Conservation (phyloP, 192 early-diverging fungal species). For the Mortierella antarctica region DNA sequence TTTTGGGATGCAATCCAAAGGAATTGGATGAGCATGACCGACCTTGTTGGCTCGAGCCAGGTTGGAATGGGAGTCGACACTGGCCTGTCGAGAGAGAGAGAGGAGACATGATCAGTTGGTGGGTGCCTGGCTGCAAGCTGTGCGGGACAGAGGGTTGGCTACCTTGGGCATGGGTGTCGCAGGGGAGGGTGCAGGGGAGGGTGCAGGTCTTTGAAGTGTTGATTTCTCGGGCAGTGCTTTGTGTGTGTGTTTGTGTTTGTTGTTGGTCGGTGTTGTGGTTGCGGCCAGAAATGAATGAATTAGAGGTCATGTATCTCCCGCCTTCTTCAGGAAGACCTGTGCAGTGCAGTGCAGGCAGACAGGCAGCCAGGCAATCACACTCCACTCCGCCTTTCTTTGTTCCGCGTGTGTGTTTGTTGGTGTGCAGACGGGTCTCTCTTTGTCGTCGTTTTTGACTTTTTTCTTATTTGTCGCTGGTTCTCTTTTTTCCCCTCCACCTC, state of each 20-base stretch:
- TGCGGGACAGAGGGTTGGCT: background rate
- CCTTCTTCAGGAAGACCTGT: too few relatives aligned
- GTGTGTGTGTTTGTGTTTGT: too few relatives aligned
- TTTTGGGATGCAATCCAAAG: background rate
- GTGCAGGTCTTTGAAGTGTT: background rate
- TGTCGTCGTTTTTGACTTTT: too few relatives aligned
- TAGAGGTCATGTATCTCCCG: background rate
- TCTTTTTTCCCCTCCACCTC: background rate
- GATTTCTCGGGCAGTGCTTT: too few relatives aligned
- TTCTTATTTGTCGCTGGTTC: background rate
- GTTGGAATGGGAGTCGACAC: background rate
- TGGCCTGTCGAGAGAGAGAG: background rate
- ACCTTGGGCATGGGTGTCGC: constrained; percentile 9
- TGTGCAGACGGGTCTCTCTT: background rate
- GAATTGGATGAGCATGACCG: background rate
- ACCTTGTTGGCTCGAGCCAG: constrained; percentile 36
- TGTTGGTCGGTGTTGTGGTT: too few relatives aligned
- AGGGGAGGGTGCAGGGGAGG: background rate
- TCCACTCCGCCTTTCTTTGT: background rate
- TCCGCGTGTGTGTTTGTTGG: background rate
- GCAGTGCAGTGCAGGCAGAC: background rate
- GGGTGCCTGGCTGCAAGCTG: background rate
- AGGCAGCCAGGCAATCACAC: background rate
- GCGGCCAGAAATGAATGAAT: background rate
- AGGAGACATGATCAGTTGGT: background rate